Evolutionary conservation across 2,329 filamentous ascomycete species (phyloP).

Genomic region (Clonostachys rosea): DNA sequence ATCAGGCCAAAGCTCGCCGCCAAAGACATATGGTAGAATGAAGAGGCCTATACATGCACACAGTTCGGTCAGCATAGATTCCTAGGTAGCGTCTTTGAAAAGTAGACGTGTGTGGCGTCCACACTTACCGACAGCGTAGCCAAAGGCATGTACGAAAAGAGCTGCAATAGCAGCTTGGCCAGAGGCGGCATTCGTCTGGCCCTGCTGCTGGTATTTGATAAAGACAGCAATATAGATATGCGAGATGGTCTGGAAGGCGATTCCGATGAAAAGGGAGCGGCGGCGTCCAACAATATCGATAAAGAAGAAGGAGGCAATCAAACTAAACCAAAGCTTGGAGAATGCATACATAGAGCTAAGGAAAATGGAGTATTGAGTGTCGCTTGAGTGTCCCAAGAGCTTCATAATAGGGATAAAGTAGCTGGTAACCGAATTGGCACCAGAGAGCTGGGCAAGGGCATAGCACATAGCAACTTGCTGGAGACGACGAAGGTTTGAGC

Average conservation of each 20-base stretch:
- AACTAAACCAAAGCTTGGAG: slow-evolving; percentile 32
- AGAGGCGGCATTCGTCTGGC: slow-evolving; percentile 15
- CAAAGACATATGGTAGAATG: slow-evolving; percentile 37
- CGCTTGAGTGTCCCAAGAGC: slow-evolving; percentile 22
- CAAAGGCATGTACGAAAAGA: slow-evolving; percentile 38
- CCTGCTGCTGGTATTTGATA: slow-evolving; percentile 23
- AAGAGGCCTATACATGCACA: slow-evolving; percentile 12
- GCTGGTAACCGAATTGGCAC: slow-evolving; percentile 34
- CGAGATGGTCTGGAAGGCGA: slow-evolving; percentile 20
- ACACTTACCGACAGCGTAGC: slow-evolving; percentile 25
- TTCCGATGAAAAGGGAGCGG: slow-evolving; percentile 25
- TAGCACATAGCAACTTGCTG: slow-evolving; percentile 30
- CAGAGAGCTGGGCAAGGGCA: slow-evolving; percentile 33
- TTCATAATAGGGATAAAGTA: slow-evolving; percentile 36
- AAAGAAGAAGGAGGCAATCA: slow-evolving; percentile 36
- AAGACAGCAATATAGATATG: slow-evolving; percentile 33
- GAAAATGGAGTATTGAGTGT: slow-evolving; percentile 20
- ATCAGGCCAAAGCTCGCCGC: slow-evolving; percentile 37
- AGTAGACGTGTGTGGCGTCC: too few relatives aligned
- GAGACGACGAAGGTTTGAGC: slow-evolving; percentile 30
- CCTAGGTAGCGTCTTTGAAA: too few relatives aligned
- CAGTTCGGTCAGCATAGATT: too few relatives aligned
- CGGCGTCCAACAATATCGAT: slow-evolving; percentile 35
- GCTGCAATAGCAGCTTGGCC: slow-evolving; percentile 30
- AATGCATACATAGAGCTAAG: slow-evolving; percentile 34